A percentile compares a stretch with the other conserved stretches of the same genome.
phyloP scores from a whole-genome alignment of 2,329 filamentous ascomycete species.

The Pyricularia pennisetigena region DNA sequence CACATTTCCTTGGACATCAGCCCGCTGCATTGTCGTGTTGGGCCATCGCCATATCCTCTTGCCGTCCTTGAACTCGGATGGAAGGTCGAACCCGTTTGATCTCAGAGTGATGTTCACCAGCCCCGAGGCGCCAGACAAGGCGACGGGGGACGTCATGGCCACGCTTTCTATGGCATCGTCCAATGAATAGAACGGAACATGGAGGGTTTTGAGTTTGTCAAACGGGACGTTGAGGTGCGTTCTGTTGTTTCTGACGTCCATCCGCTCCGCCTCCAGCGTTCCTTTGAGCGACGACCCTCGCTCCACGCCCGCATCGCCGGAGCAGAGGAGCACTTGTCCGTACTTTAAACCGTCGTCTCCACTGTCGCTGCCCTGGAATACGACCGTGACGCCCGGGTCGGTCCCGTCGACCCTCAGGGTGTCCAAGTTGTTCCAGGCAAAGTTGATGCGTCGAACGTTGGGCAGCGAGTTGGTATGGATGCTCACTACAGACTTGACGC shows the following conservation, averaged over 20 bases:
- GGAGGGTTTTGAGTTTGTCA: not conserved
- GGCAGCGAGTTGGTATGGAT: not conserved
- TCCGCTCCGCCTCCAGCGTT: not conserved
- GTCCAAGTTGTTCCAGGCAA: not conserved
- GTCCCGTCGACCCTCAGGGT: not conserved
- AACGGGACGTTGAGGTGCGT: not conserved
- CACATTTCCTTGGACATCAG: not conserved
- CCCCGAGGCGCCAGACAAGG: not conserved
- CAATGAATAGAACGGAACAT: not conserved
- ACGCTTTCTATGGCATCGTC: not conserved
- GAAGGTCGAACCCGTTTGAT: not conserved
- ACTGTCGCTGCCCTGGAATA: not conserved
- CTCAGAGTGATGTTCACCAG: not conserved
- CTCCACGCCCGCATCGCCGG: not conserved
- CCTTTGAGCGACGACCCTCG: not conserved
- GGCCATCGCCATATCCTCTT: not conserved
- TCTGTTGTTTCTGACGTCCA: not conserved
- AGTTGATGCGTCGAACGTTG: not conserved
- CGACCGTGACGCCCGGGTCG: not conserved
- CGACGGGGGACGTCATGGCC: not conserved
- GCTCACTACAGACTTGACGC: not conserved
- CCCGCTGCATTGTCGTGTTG: not conserved
- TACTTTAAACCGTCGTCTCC: not conserved
- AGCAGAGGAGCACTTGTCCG: not conserved
- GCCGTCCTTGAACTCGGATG: not conserved